phyloP scores from a whole-genome alignment of 176 grass and related monocot genomes.

The Olyra latifolia region DNA sequence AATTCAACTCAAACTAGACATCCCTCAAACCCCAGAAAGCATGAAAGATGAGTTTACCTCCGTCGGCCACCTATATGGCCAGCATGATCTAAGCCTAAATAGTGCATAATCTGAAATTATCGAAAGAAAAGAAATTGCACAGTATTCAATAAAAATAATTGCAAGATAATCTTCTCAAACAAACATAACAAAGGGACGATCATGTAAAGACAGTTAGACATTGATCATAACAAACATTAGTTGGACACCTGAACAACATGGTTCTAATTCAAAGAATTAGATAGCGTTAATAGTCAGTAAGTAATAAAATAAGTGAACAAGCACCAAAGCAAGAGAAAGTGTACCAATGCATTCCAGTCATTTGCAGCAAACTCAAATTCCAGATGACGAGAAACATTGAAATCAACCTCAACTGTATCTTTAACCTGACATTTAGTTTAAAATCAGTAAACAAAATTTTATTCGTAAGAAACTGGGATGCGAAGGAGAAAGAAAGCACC shows the following conservation, averaged over 20 bases:
- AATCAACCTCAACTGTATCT: constrained; percentile 96
- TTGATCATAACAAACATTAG: background rate
- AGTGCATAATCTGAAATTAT: constrained; percentile 83
- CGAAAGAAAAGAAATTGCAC: constrained; percentile 14
- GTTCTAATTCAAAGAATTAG: constrained; percentile 14
- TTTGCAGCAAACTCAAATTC: constrained; percentile 69
- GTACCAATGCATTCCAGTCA: constrained; percentile 77
- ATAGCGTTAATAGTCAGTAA: background rate
- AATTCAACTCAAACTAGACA: constrained; percentile 22
- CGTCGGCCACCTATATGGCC: constrained; percentile 80
- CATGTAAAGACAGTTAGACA: background rate
- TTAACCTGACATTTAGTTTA: constrained; percentile 65
- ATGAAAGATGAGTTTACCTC: constrained; percentile 52
- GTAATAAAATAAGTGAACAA: constrained; percentile 19
- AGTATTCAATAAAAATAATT: constrained; percentile 4
- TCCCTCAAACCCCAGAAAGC: background rate
- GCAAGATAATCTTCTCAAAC: background rate
- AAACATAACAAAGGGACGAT: background rate
- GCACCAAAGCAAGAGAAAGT: constrained; percentile 1
- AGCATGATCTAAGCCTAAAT: constrained; percentile 94
- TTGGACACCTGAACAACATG: background rate
- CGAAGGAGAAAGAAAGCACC: background rate
- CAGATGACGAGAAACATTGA: constrained; percentile 86
- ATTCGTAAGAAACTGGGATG: background rate
- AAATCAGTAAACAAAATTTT: background rate